Conservation (phyloP, 495 filamentous ascomycete genomes). For the Poronia punctata region DNA sequence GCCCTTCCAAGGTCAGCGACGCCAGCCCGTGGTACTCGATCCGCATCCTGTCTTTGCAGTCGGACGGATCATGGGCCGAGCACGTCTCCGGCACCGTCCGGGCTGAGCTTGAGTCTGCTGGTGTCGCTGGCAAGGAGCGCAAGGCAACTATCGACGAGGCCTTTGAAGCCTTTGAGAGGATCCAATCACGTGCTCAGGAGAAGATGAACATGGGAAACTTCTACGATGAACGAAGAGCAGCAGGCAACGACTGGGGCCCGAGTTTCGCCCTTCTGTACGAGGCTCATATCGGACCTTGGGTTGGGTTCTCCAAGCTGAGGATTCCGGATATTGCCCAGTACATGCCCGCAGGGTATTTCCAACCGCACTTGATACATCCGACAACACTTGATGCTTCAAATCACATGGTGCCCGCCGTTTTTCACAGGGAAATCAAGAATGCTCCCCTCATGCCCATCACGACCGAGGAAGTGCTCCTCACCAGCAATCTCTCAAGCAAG, state of each 20-base stretch:
- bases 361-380: slow-evolving; percentile 1
- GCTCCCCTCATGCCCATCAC: no score
- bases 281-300: slow-evolving; percentile 1
- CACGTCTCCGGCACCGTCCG: no score
- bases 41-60: no score
- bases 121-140: no score
- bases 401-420: no score
- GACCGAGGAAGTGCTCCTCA: no score
- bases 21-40: no score
- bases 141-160: slow-evolving; percentile 4
- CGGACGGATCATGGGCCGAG: no score
- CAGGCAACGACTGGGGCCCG: slow-evolving; percentile 20
- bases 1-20: no score
- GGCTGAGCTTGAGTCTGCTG: no score
- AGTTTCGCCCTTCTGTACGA: slow-evolving; percentile 18
- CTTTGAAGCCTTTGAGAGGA: slow-evolving; percentile 1
- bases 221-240: slow-evolving; percentile 13
- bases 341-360: slow-evolving; percentile 1
- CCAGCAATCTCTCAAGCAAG: no score
- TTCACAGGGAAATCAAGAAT: no score
- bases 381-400: neutral
- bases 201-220: slow-evolving; percentile 5
- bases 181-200: slow-evolving; percentile 1
- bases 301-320: slow-evolving; percentile 7
- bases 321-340: slow-evolving; percentile 18